Evolutionary conservation across 2,329 filamentous ascomycete genomes (phyloP), one percentile per base, ranked within the genome.

Genomic region (Penicillium sp.): DNA sequence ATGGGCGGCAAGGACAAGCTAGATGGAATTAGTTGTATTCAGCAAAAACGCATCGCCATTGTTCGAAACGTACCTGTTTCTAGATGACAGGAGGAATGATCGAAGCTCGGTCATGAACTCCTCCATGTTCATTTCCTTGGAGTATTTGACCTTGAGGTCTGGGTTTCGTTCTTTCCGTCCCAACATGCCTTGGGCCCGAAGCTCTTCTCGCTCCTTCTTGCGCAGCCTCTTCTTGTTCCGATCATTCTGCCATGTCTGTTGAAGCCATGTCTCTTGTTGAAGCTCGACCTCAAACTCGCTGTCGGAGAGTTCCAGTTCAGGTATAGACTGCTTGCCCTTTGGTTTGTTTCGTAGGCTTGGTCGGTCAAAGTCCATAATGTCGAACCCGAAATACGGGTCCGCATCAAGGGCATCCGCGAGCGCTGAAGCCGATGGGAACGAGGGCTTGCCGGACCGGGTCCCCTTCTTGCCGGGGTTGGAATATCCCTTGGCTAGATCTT

Each of bases 1-100:
- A 97, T 95, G 0, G 93, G 91, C 3, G 93, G 91, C 22, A 97
- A 79, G 4, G 85, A 78, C 5, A 94, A 79, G 43, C 89, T 92
- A 59, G 29, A 45, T 36, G 52, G 46, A 52, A 7, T 57, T 54
- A 61, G 52, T n/a, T 45, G 18, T 7, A 51, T 53, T 7, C 10
- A 16, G 14, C 36, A 24, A 24, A 24, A 14, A 31, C n/a, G 21
- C 76, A 13, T 36, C n/a, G 34, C 13, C 34, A n/a, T 36, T 7
- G n/a, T 36, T 36, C 34, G 13, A n/a, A 13, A n/a, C 81, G 67
- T 77, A 91, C 87, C 81, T 86, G 63, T 86, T 79, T 49, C 83
- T 81, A 2, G 81, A 73, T 18, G 86, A 82, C 24, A 85, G 70
- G 21, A 97, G 75, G 68, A 97, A 97, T 1, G 72, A 67, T 56